Evolutionary conservation across 2,329 filamentous ascomycete genomes (phyloP), one percentile per base, ranked within the genome.

Genomic region (Pyrenophora teres): DNA sequence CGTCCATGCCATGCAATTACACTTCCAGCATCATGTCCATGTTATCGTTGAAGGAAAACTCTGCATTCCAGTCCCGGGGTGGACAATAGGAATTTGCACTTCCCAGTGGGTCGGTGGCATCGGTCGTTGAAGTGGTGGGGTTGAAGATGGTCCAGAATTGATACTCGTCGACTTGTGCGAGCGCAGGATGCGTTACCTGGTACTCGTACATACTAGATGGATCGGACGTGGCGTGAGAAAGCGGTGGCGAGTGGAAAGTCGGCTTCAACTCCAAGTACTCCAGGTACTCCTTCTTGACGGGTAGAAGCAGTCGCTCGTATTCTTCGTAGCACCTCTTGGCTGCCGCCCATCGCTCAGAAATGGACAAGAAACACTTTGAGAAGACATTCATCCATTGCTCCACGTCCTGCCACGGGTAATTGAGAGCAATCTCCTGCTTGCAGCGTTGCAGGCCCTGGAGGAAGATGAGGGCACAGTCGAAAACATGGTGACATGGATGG

Each of bases 401-500:
- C 3, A 72, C 59, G 30, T 65, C 46, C 25, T 60, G 50, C 57
- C 63, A 68, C 3, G 57, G 33, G 25, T 67, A 71, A 3, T 33
- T 41, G 1, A 65, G 60, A 3, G 70, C 64, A 16, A 72, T 63
- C 49, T 71, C 64, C 47, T 63, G 56, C 39, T 66, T 69, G 57
- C 69, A 73, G 25, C 60, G 62, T 40, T 64, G 59, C 35, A 73
- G 38, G 4, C 61, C 67, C 15, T 68, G 67, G 9, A 73, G 56
- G 36, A 73, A 72, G 6, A 71, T 59, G 8, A 68, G 56, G 6
- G 70, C 70, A 30, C 62, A 66, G 10, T 65, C 65, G 57, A 71
- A 73, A 2, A 68, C 63, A 36, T 73, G 69, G 33, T 73, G 70
- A 19, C 69, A 72, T 12, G 70, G 69, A 48, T 73, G 70, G 42